Evolutionary conservation across 2,329 filamentous ascomycete genomes (phyloP).

Genomic region (Drechslerella dactyloides): DNA sequence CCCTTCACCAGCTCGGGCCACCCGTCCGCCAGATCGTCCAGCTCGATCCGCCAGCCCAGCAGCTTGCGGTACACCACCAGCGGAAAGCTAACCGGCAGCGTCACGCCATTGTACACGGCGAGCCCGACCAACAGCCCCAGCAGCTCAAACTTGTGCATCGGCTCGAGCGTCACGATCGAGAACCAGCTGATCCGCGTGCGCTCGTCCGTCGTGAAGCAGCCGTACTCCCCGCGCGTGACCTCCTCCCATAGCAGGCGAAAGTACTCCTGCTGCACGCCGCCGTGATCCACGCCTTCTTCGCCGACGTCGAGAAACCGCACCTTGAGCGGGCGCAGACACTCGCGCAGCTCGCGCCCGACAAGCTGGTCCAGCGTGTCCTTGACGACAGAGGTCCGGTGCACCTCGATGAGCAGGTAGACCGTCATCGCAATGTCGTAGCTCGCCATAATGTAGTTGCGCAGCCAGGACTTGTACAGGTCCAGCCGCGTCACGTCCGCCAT

Average conservation of each 20-base stretch:
- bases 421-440: conserved; percentile 69
- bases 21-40: conserved; percentile 81
- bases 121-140: conserved; percentile 86
- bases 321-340: conserved; percentile 84
- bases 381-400: conserved; percentile 72
- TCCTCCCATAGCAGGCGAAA: conserved; percentile 84
- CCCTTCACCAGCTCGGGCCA: conserved; percentile 83
- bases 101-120: conserved; percentile 90
- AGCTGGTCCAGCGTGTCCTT: conserved; percentile 82
- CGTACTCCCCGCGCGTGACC: conserved; percentile 77
- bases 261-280: conserved; percentile 95
- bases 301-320: conserved; percentile 81
- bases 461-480: conserved; percentile 39
- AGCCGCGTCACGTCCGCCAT: conserved; percentile 59
- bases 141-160: conserved; percentile 87
- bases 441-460: conserved; percentile 47
- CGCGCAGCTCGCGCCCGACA: conserved; percentile 81
- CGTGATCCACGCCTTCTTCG: conserved; percentile 90
- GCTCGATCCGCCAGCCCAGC: conserved; percentile 69
- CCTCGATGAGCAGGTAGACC: conserved; percentile 73
- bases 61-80: conserved; percentile 82
- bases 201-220: conserved; percentile 78
- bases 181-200: conserved; percentile 87
- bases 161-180: conserved; percentile 78
- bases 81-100: conserved; percentile 87